Evolutionary conservation across 2,329 filamentous ascomycete species (phyloP), one percentile per base, ranked within the genome.

Genomic region (Epichloe elymi): DNA sequence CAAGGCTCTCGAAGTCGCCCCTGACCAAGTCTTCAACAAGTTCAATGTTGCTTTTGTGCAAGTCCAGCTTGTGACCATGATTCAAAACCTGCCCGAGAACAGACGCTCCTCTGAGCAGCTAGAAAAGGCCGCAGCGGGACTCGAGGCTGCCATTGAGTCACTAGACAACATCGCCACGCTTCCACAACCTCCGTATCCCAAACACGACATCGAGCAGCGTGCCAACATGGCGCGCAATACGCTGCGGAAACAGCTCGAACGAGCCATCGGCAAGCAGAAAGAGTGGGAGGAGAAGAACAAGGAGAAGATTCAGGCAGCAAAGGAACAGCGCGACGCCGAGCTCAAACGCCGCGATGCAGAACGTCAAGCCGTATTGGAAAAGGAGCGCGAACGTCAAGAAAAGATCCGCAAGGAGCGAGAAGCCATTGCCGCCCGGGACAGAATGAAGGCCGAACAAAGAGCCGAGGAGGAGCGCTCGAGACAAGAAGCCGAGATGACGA

Each of bases 1-100:
- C 7, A 35, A 85, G 78, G 88, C 91, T 26, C 79, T 95, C 17
- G 79, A 82, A 51, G 78, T 86, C 50, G 82, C 86, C 1, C 86
- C 89, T 0, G 86, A 93, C 4, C 88, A 95, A 60, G 76, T 90
- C 33, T 88, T 95, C 67, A 88, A 93, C 67, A 88, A 93, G 65
- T 98, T 98, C 77, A 98, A 98, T 62, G 87, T 98, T 30, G 93
- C 93, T 0, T 98, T 96, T 63, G 88, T 97, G 30, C 93, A 97
- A 64, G 94, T 95, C 55, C 90, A 96, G 65, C 82, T 97, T 50
- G 91, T 91, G 19, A 85, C 85, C 44, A 80, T 86, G 33, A 82
- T 96, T 50, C 84, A 88, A 66, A 75, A 73, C 37, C 73, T 95
- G 50, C 74, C 79, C 5, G 88, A 96, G 63, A 79, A 79, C 5